Evolutionary conservation across 345 rosid genomes (phyloP).

Genomic region (Kernera saxatilis): DNA sequence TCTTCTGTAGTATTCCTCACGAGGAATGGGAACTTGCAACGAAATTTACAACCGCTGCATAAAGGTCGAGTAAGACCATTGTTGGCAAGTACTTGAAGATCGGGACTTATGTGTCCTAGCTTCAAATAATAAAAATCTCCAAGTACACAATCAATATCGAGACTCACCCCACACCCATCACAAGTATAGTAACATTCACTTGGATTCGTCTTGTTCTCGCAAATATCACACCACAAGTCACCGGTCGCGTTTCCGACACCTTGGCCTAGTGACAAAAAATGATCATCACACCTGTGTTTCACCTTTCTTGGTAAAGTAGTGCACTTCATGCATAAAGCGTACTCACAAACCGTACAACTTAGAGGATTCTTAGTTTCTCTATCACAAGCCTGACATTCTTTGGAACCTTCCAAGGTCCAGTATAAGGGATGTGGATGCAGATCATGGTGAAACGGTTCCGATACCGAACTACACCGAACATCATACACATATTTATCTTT

Average conservation of each 20-base stretch:
- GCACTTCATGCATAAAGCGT: neutral
- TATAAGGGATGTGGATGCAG: conserved; percentile 11
- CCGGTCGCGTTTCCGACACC: neutral
- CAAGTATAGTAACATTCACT: neutral
- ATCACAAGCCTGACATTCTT: neutral
- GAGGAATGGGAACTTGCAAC: neutral
- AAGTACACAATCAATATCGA: neutral
- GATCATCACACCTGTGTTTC: conserved; percentile 5
- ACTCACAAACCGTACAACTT: neutral
- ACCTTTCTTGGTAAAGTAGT: conserved; percentile 3
- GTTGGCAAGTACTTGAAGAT: neutral
- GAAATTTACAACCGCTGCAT: neutral
- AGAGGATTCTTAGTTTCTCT: neutral
- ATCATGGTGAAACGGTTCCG: conserved; percentile 19
- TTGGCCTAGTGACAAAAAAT: neutral
- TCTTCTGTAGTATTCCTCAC: neutral
- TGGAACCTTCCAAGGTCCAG: neutral
- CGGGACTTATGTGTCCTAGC: neutral
- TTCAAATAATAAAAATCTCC: neutral
- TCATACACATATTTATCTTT: neutral
- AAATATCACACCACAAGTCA: conserved; percentile 20
- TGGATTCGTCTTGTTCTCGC: neutral
- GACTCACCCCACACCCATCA: neutral
- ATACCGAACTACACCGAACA: neutral
- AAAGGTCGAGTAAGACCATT: neutral